phyloP scores from a whole-genome alignment of 768 basidiomycete species.

The Cubamyces sp. region DNA sequence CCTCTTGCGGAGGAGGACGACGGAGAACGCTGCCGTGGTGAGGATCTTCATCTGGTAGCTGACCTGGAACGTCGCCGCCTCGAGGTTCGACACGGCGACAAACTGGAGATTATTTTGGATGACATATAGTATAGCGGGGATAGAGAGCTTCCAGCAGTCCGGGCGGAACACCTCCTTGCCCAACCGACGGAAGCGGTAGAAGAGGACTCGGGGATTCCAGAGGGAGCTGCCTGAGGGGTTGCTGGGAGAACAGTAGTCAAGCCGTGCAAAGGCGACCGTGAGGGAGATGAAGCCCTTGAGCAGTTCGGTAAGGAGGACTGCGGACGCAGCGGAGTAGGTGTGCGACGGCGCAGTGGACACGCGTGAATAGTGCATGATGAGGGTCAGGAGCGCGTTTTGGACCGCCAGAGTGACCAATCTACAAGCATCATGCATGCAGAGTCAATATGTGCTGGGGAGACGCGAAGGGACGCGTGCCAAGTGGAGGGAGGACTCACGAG shows the following conservation, averaged over 20 bases:
- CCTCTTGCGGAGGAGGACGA: slow-evolving; percentile 76
- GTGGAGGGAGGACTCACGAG: slow-evolving; percentile 30
- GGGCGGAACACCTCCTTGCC: slow-evolving; percentile 76
- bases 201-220: slow-evolving; percentile 41
- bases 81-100: slow-evolving; percentile 93
- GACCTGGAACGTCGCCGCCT: slow-evolving; percentile 97
- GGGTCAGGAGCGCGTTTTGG: slow-evolving; percentile 88
- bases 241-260: slow-evolving; percentile 43
- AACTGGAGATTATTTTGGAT: slow-evolving; percentile 98
- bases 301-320: slow-evolving; percentile 93
- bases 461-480: slow-evolving; percentile 12
- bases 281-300: slow-evolving; percentile 91
- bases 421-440: slow-evolving; percentile 1
- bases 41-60: slow-evolving; percentile 99
- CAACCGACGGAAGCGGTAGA: slow-evolving; percentile 58
- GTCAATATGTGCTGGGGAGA: slow-evolving; percentile 3
- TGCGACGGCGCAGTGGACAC: slow-evolving; percentile 74
- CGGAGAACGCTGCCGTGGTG: slow-evolving; percentile 93
- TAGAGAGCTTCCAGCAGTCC: slow-evolving; percentile 98
- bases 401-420: slow-evolving; percentile 85
- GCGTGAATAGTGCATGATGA: slow-evolving; percentile 97
- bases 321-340: slow-evolving; percentile 90
- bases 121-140: slow-evolving; percentile 93
- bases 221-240: slow-evolving; percentile 38
- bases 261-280: slow-evolving; percentile 74